Base-by-base conservation (phyloP, 106 monocot species). In the Iris macrosiphon region DNA sequence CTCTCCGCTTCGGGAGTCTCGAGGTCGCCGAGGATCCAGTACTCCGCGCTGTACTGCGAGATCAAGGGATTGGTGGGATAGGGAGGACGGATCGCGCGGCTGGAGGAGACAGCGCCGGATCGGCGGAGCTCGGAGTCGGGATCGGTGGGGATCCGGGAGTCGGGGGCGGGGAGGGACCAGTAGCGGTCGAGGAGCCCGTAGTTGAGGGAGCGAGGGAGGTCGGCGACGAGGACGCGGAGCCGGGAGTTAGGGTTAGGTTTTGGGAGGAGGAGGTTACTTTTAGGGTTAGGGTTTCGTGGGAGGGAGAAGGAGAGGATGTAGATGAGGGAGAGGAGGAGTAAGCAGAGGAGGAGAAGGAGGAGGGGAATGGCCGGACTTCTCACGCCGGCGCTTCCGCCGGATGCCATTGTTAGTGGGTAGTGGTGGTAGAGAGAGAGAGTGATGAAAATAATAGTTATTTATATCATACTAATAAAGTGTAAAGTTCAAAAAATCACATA, bases 1-100 rank as follows among this genome's bases (percentile, higher is more conserved):
- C 67, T 50, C 47, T 20, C 30, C 55, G 58, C 61, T 6, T 4
- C 54, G 28, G 56, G 69, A 38, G 84, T 75, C 66, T 81, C 86
- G 40, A 92, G 78, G 56, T 86, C 91, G 17, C 76, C 75, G 4
- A 92, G 50, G 8, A 92, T 37, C 85, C 91, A 92, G 64, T 79
- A 92, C 69, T 92, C 91, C 8, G 91, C 86, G 48, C 72, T 79
- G 64, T 92, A 92, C 72, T 92, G 91, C 76, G 70, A 75, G 29
- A 86, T 82, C 26, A 86, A 55, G 0, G 91, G 91, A 56, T 72
- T 82, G 33, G 79, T 72, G 3, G 91, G 91, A 70, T 92, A 92
- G 4, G 67, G 75, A 34, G 57, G 62, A 4, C 16, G 35, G 4
- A 14, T 18, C 8, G 19, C 8, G 22, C 48, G 38, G 42, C 23